Conservation (phyloP, 257 asterid genomes). For the Solanum sitiens region DNA sequence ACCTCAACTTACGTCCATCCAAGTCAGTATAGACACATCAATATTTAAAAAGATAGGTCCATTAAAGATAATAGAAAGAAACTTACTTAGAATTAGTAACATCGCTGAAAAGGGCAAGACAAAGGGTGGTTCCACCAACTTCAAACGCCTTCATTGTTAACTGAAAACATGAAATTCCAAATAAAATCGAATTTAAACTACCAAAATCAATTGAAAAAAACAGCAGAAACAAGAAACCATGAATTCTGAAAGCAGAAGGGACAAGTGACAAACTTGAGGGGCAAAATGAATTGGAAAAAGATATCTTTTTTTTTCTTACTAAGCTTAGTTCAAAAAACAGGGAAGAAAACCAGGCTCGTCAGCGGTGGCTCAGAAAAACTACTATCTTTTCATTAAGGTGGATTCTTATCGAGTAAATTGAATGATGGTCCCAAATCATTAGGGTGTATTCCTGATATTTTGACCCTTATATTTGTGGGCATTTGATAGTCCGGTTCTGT, state of each 20-base stretch:
- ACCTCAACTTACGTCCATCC: neutral
- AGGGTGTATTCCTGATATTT: neutral
- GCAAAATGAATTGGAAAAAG: no score
- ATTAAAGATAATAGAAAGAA: neutral
- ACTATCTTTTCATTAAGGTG: neutral
- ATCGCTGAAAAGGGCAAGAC: slow-evolving; percentile 66
- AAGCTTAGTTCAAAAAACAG: neutral
- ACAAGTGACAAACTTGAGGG: neutral
- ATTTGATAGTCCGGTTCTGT: neutral
- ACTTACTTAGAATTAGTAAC: slow-evolving; percentile 84
- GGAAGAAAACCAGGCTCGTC: neutral
- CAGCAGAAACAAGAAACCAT: neutral
- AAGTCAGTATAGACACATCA: neutral
- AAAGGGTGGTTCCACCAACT: slow-evolving; percentile 45
- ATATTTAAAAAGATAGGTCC: neutral
- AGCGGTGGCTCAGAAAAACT: neutral
- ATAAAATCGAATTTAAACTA: neutral
- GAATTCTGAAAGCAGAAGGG: neutral
- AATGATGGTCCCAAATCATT: neutral
- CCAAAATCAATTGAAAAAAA: neutral
- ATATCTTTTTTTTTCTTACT: neutral
- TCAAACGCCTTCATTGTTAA: slow-evolving; percentile 62
- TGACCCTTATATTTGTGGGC: neutral
- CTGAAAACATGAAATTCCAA: neutral
- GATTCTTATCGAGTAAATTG: neutral